A percentile compares a stretch with the other conserved stretches of the same genome.
Evolutionary conservation across 2,329 filamentous ascomycete species (phyloP).

Genomic region (Thermomyces lanuginosus): DNA sequence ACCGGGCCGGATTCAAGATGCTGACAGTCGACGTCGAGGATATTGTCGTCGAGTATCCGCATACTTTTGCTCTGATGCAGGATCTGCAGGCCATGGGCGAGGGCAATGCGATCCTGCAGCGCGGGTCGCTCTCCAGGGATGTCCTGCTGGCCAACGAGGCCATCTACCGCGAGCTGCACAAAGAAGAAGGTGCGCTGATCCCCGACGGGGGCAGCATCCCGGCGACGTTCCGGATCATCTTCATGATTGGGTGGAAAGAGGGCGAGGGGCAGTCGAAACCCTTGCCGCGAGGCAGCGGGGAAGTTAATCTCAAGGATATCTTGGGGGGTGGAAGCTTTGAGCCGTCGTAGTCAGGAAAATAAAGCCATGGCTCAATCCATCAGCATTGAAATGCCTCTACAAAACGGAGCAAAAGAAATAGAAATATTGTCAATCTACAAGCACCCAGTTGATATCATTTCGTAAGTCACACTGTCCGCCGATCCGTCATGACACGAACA

Average conservation of each 20-base stretch:
- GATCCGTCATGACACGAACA: conserved; percentile 88
- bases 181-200: conserved; percentile 38
- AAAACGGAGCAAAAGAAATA: neutral
- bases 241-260: conserved; percentile 98
- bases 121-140: conserved; percentile 62
- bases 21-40: conserved; percentile 95
- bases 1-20: conserved; percentile 82
- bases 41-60: conserved; percentile 86
- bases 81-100: conserved; percentile 96
- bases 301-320: conserved; percentile 78
- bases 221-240: conserved; percentile 87
- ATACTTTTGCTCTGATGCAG: conserved; percentile 77
- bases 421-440: conserved; percentile 2
- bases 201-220: conserved; percentile 38
- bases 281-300: conserved; percentile 63
- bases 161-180: conserved; percentile 78
- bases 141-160: conserved; percentile 74
- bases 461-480: conserved; percentile 65
- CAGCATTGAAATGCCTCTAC: neutral
- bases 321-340: conserved; percentile 33
- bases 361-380: neutral
- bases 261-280: conserved; percentile 64
- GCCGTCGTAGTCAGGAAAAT: conserved; percentile 8
- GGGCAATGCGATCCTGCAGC: conserved; percentile 70
- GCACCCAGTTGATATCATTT: conserved; percentile 4